phyloP scores from a whole-genome alignment of 2,329 filamentous ascomycete species.

The Harringtonia lauricola region DNA sequence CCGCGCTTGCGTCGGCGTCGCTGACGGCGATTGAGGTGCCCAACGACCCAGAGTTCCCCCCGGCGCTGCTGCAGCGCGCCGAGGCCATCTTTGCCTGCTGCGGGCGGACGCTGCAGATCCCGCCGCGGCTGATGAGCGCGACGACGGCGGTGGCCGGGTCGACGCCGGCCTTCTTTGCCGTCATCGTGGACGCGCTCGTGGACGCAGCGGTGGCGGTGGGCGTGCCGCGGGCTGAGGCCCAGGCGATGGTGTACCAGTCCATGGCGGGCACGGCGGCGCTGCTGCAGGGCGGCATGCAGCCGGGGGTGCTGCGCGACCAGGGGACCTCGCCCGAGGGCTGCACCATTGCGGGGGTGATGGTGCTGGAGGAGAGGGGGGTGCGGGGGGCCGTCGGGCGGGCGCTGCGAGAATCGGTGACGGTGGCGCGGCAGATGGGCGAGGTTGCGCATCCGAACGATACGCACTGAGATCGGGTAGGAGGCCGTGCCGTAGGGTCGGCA shows the following conservation, averaged over 20 bases:
- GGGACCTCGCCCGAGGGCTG: conserved; percentile 70
- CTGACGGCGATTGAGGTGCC: conserved; percentile 70
- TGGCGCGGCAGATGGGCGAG: conserved; percentile 55
- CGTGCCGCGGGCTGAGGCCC: conserved; percentile 59
- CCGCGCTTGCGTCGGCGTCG: conserved; percentile 63
- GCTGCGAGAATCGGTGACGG: conserved; percentile 58
- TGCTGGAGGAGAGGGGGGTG: conserved; percentile 62
- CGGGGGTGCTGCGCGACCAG: conserved; percentile 62
- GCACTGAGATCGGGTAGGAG: no score
- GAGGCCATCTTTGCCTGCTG: conserved; percentile 70
- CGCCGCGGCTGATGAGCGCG: conserved; percentile 58
- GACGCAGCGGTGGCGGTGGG: conserved; percentile 75
- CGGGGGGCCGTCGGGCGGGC: conserved; percentile 57
- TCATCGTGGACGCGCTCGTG: conserved; percentile 64
- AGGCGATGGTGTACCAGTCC: conserved; percentile 67
- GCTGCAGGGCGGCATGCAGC: conserved; percentile 60
- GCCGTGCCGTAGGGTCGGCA: no score
- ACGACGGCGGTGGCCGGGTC: conserved; percentile 65
- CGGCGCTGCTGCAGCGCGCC: conserved; percentile 45
- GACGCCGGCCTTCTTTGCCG: conserved; percentile 64
- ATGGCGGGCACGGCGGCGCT: conserved; percentile 64
- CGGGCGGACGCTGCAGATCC: conserved; percentile 58
- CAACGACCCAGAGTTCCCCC: conserved; percentile 26
- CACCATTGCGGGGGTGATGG: conserved; percentile 63
- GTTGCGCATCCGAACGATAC: conserved; percentile 40